Conservation (phyloP, 2,329 filamentous ascomycete species). For the Talaromyces atroroseus region DNA sequence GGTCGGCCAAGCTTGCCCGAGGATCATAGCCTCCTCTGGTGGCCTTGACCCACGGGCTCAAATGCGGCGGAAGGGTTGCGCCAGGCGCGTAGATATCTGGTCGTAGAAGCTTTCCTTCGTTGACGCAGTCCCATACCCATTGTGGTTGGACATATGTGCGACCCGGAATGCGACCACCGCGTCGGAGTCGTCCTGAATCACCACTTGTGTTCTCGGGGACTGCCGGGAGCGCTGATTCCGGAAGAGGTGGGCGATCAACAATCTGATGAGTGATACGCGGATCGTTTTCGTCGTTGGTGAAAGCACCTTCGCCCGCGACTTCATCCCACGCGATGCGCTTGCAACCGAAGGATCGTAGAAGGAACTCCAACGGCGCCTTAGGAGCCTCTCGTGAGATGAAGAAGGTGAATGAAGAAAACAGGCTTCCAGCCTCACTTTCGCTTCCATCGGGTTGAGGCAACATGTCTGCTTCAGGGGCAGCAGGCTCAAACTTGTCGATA, state of each 20-base stretch:
- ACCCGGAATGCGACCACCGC: conserved; percentile 76
- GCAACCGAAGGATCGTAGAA: conserved; percentile 90
- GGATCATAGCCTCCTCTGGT: conserved; percentile 88
- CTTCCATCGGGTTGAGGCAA: conserved; percentile 70
- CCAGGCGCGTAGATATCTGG: conserved; percentile 87
- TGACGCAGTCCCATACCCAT: conserved; percentile 97
- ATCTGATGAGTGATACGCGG: conserved; percentile 92
- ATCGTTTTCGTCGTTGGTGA: conserved; percentile 82
- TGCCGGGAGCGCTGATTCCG: conserved; percentile 46
- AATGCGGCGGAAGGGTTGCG: conserved; percentile 81
- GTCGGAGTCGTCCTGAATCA: conserved; percentile 43
- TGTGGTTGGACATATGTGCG: conserved; percentile 92
- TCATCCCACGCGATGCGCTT: conserved; percentile 93
- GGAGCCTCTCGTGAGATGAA: conserved; percentile 93
- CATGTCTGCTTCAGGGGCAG: conserved; percentile 76
- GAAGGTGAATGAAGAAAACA: conserved; percentile 86
- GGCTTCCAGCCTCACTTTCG: conserved; percentile 61
- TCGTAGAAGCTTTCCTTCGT: conserved; percentile 81
- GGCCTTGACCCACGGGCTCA: conserved; percentile 91
- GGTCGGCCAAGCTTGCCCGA: conserved; percentile 74
- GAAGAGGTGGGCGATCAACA: conserved; percentile 78
- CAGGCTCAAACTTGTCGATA: conserved; percentile 88
- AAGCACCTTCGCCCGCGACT: conserved; percentile 84
- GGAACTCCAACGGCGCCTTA: conserved; percentile 82
- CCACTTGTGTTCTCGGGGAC: conserved; percentile 40